Conservation (phyloP, 1,139 yeast genomes). For the Taphrina flavorubra region DNA sequence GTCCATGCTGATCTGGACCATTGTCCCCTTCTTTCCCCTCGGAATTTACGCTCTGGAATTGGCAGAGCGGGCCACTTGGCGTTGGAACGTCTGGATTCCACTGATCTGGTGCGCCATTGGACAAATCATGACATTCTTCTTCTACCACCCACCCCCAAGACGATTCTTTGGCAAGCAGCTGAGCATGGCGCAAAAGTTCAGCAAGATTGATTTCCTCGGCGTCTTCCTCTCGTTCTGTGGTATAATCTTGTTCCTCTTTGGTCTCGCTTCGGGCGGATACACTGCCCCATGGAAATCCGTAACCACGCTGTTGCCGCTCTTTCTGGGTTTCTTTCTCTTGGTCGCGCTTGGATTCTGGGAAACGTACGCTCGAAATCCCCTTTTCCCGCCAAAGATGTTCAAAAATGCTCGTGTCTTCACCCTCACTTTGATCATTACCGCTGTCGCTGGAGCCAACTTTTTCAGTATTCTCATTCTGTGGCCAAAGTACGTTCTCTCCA, state of each 20-base stretch:
- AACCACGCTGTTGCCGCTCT: conserved; percentile 15
- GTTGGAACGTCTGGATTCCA: conserved; percentile 37
- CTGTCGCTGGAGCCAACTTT: conserved; percentile 39
- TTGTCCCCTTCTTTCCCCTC: conserved; percentile 32
- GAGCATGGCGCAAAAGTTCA: conserved; percentile 15
- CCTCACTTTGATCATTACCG: conserved; percentile 30
- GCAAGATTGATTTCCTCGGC: conserved; percentile 25
- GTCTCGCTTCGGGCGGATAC: conserved; percentile 38
- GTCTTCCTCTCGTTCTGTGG: conserved; percentile 23
- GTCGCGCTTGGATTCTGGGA: conserved; percentile 28
- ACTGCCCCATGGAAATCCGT: conserved; percentile 35
- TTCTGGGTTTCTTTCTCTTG: conserved; percentile 24
- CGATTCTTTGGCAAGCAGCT: conserved; percentile 23
- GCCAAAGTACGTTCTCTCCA: conserved; percentile 34
- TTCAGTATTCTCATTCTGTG: conserved; percentile 35
- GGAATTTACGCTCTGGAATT: conserved; percentile 31
- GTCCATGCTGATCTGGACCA: conserved; percentile 39
- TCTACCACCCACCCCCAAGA: conserved; percentile 39
- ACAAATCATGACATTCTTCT: conserved; percentile 37
- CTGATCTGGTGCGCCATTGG: conserved; percentile 37
- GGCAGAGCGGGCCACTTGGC: conserved; percentile 35
- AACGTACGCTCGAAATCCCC: conserved; percentile 20
- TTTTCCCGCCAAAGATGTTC: conserved; percentile 36
- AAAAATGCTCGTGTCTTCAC: conserved; percentile 38
- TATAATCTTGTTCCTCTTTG: conserved; percentile 36